Evolutionary conservation across 495 filamentous ascomycete genomes (phyloP), one percentile per base, ranked within the genome.

Genomic region (Schizothecium vesticola): DNA sequence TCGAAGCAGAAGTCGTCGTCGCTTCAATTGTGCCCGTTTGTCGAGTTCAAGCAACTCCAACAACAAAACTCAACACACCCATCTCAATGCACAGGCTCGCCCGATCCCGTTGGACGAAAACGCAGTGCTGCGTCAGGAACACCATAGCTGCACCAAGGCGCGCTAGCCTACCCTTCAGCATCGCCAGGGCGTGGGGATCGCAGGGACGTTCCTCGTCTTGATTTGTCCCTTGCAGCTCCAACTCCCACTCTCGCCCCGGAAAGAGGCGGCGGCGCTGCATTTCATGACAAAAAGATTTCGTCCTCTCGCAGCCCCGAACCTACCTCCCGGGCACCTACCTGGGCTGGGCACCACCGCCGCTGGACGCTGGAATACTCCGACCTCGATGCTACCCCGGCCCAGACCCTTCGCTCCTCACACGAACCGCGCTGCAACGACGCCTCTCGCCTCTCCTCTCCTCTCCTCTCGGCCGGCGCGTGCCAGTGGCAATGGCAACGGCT

Each of bases 221-320:
- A 79, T 79, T 78, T 79, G 77, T 73, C 63, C 74, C 71, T 70
- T 67, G 68, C 77, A 74, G 72, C 65, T 36, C 59, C 70, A 72
- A 69, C 76, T 78, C 77, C 76, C 74, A 76, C 74, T 70, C 73
- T 69, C 64, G 56, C 60, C 51, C 67, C 70, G 74, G 71, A 67
- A 75, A 69, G 71, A 65, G 67, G 66, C 65, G 57, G 61, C 69
- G 59, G 29, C 57, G 61, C 64, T 72, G 69, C 73, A 77, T 75
- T 71, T 67, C 67, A 79, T 79, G 76, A 79, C 77, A 77, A 74
- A 79, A 75, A 64, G 69, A 72, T 78, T 76, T 67, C 61, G 66
- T 63, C 33, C 61, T 62, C 25, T 62, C 31, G 43, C 19, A 25
- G 55, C 62, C 31, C 59, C 33, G 43, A 56, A 16, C 33, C 13